Conservation (phyloP, 176 grass and related monocot species). For the Chloris gayana region DNA sequence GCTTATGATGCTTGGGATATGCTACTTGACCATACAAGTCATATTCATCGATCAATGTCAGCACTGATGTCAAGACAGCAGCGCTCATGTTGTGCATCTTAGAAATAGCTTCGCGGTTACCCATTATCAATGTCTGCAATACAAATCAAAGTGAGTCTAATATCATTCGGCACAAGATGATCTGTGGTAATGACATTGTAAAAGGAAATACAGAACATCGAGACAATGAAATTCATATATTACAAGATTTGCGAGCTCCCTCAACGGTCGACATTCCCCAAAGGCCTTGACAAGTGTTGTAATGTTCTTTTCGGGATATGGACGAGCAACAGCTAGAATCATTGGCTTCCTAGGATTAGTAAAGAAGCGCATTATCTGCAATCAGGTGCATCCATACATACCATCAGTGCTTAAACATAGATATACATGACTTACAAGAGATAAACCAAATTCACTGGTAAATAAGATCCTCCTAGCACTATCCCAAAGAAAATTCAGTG, state of each 20-base stretch:
- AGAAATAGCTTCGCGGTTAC: conserved; percentile 82
- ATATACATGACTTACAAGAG: conserved; percentile 20
- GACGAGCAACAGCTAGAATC: conserved; percentile 78
- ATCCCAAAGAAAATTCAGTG: conserved; percentile 21
- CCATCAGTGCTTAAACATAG: conserved; percentile 25
- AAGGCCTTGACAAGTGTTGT: conserved; percentile 78
- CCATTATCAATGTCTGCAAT: conserved; percentile 75
- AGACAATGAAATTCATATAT: conserved; percentile 25
- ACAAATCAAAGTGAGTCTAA: conserved; percentile 14
- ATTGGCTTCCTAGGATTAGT: conserved; percentile 87
- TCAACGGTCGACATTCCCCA: conserved; percentile 80
- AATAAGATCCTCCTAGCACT: neutral
- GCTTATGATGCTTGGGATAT: conserved; percentile 84
- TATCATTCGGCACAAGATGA: neutral
- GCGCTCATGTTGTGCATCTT: conserved; percentile 80
- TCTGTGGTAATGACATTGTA: neutral
- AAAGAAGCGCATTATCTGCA: conserved; percentile 88
- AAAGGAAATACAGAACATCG: conserved; percentile 26
- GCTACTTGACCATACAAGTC: conserved; percentile 87
- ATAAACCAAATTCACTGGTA: conserved; percentile 17
- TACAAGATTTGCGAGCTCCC: conserved; percentile 82
- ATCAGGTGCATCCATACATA: conserved; percentile 33
- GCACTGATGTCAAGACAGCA: conserved; percentile 70
- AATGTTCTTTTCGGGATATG: conserved; percentile 81
- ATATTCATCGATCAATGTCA: conserved; percentile 82